Evolutionary conservation across 2,329 filamentous ascomycete genomes (phyloP), one percentile per base, ranked within the genome.

Genomic region (Aspergillus sp.): DNA sequence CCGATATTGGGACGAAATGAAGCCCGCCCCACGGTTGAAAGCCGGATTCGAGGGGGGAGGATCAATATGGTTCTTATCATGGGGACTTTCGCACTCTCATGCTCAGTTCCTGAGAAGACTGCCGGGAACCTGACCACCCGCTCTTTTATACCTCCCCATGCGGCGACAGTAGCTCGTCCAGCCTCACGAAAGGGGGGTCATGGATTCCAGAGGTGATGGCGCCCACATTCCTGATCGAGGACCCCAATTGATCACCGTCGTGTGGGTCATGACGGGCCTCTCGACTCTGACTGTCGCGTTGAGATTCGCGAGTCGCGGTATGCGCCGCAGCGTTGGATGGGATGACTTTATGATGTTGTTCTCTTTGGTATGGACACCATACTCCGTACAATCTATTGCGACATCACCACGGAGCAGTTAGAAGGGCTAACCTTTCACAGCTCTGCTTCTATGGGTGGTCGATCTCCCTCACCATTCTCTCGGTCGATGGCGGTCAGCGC

Each of bases 31-130:
- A 42, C 40, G 40, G 11, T 42, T 42, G 7, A 29, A 29, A 29
- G 7, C 25, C 34, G 34, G 34, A 38, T 16, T 17, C 11, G 14
- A 7, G 29, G 29, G 29, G 29, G 16, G 40, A 42, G 40, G 19
- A 42, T 42, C 40, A 17, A 42, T 42, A 42, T 42, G 40, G 14
- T 42, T 42, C 40, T 42, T 42, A 42, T 42, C 40, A 42, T 42
- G 40, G 40, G 16, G 7, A 7, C 2, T 29, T 29, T 29, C 25
- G 25, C 25, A 7, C 25, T 21, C 16, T 13, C 19, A 2, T 17
- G 40, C n/a, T 10, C 4, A 13, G n/a, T 13, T 13, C 10, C 19
- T 17, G 2, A 17, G 34, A 5, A n/a, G 34, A 38, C 16, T n/a
- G 34, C 34, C 25, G 9, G 25, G 25, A 29, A 29, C 11, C 25